Base-by-base conservation (phyloP, 139 green algal species). In the Trebouxia sp. region DNA sequence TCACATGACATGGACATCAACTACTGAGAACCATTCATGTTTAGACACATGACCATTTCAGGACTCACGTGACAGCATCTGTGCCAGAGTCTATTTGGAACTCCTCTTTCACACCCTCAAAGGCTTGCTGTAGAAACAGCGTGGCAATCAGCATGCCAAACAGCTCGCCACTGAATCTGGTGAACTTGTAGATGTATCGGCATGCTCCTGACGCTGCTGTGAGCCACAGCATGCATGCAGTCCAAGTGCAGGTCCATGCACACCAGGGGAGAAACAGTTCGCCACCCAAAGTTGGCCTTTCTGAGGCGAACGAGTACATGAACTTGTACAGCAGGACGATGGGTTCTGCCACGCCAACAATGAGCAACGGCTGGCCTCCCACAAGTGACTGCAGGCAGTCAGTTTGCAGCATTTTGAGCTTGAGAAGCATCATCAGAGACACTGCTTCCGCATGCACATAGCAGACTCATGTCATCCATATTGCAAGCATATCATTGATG, bases 91-190 rank as follows among this genome's bases (percentile, higher is more conserved):
- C n/a, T 9, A 77, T 24, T 30, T 53, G 39, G 22, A 92, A 92
- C 75, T 89, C 88, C 17, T 83, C 45, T 3, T 78, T 48, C 8
- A 79, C 20, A 26, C 90, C 91, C 84, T 93, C 92, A 28, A 98
- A 77, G 2, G 92, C 93, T 66, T 95, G 85, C 77, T 97, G 93
- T 58, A 97, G 65, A 84, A 98, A 98, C 22, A 98, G 87, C 11
- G 97, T 79, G 10, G 92, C 93, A 37, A 98, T 98, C n/a, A 98
- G 87, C 22, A 88, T 85, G 7, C 94, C 94, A 85, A 98, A 98
- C 28, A 93, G 74, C 89, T 98, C 94, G 0, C 94, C 94, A 24
- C 81, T 87, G 75, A 97, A 94, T 17, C 92, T 81, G 24, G 93
- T 97, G 87, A 98, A 97, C 37, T 76, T 82, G 70, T 58, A 35